These are phyloP conservation scores for Botryotinia calthae DNA, from an alignment of 2,329 filamentous ascomycete species.

Conservation along the genomic window DNA sequence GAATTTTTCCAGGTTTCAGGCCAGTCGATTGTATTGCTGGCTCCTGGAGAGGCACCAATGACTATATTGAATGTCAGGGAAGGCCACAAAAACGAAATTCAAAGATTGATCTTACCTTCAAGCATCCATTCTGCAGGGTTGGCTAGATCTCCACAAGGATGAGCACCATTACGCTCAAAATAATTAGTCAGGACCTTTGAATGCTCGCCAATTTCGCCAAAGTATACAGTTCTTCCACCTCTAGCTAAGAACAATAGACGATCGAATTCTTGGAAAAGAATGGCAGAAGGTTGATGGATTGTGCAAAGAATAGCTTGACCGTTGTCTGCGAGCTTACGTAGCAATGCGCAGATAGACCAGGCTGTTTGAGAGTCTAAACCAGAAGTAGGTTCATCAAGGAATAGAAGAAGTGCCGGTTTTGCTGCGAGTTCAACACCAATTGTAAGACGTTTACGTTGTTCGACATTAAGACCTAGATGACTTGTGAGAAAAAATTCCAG, in stretches of 20 bases:
- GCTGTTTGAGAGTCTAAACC: conserved; percentile 92
- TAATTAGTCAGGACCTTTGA: conserved; percentile 67
- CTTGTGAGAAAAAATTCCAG: background rate
- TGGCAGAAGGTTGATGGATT: conserved; percentile 94
- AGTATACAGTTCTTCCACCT: conserved; percentile 78
- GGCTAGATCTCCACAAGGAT: conserved; percentile 61
- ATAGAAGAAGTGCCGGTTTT: conserved; percentile 83
- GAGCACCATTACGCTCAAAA: conserved; percentile 71
- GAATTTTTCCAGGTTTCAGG: conserved; percentile 58
- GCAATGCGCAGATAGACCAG: conserved; percentile 84
- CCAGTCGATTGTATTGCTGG: conserved; percentile 63
- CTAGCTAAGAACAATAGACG: conserved; percentile 73
- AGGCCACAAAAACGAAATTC: background rate
- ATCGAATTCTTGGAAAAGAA: conserved; percentile 90
- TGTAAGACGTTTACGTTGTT: conserved; percentile 74
- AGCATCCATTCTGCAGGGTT: conserved; percentile 86
- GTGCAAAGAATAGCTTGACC: conserved; percentile 95
- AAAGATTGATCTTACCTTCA: conserved; percentile 40
- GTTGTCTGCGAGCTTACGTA: conserved; percentile 84
- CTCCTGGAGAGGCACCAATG: conserved; percentile 62
- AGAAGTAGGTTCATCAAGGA: conserved; percentile 92
- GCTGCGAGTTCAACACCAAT: conserved; percentile 93
- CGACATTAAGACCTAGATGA: conserved; percentile 60
- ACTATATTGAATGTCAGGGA: conserved; percentile 31
- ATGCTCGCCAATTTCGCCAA: conserved; percentile 73